Percentiles rank a stretch among this genome's conserved stretches.
Conservation (phyloP, 352 stramenopile species). For the Pythium sukuiense region DNA sequence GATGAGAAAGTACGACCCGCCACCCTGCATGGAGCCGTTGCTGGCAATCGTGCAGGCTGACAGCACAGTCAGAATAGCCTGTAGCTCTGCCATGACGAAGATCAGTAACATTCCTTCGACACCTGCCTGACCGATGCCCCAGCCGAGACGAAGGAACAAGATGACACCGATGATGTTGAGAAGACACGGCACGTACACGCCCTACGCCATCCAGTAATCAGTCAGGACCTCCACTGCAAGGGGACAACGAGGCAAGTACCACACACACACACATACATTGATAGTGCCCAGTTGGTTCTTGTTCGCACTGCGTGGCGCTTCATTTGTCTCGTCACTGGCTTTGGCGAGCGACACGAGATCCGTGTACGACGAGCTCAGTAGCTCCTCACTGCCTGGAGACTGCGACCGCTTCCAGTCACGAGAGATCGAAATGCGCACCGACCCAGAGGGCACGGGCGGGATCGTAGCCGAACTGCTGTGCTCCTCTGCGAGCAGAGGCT, state of each 20-base stretch:
- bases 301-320: conserved; percentile 2
- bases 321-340: not conserved
- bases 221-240: too few species aligned
- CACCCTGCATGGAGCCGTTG: conserved; percentile 80
- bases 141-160: conserved; percentile 85
- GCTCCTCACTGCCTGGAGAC: not conserved
- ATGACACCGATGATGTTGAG: conserved; percentile 92
- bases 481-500: conserved; percentile 43
- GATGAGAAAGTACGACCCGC: conserved; percentile 67
- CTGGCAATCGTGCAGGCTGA: conserved; percentile 84
- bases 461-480: conserved; percentile 17
- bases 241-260: not conserved
- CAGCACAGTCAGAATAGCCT: conserved; percentile 75
- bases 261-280: conserved; percentile 30
- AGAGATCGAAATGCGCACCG: conserved; percentile 18
- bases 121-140: conserved; percentile 83
- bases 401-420: conserved; percentile 9
- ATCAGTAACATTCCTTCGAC: conserved; percentile 73
- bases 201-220: conserved; percentile 27
- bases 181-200: conserved; percentile 87
- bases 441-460: not conserved
- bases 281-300: conserved; percentile 44
- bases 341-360: conserved; percentile 40
- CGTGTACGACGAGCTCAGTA: conserved; percentile 37
- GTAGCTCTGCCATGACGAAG: conserved; percentile 58